Base-by-base conservation (phyloP, 495 filamentous ascomycete genomes). In the Aspergillus ostianus region DNA sequence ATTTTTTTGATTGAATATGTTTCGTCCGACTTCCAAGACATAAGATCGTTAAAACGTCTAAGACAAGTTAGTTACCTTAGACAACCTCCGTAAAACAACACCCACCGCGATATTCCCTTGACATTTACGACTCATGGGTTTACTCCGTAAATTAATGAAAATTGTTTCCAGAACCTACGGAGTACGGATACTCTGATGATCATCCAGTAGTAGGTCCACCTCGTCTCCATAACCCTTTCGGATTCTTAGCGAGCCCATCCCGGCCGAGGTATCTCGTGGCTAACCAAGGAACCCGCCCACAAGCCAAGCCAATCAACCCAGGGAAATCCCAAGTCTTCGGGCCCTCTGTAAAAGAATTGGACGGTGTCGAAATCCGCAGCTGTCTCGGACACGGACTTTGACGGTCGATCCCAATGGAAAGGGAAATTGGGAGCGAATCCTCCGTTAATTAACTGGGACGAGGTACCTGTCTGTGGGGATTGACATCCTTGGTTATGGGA, bases 321-420 rank as follows among this genome's bases (percentile, higher is more conserved):
- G 9, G 51, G 58, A n/a, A n/a, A n/a, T n/a, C n/a, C n/a, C n/a
- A n/a, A n/a, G n/a, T n/a, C n/a, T n/a, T n/a, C n/a, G n/a, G n/a
- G n/a, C n/a, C n/a, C n/a, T n/a, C n/a, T n/a, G n/a, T n/a, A n/a
- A n/a, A n/a, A n/a, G n/a, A n/a, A n/a, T n/a, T n/a, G n/a, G 53
- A 51, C 36, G 58, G 36, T 55, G n/a, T 60, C 48, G 23, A 19
- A 6, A 21, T 32, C 48, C 47, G 51, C 52, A 58, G 60, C 55
- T 49, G 60, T 62, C 52, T 48, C 41, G 30, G 55, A 53, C 58
- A 55, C 55, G 53, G 53, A 50, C 55, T 57, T 45, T 57, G 52
- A 53, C 46, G 53, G 66, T 56, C 60, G 66, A 68, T 65, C 62
- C 55, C 20, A 68, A 68, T 68, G 51, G 55, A 58, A 58, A 49